Percentiles rank a stretch among this genome's conserved stretches.
phyloP scores from a whole-genome alignment of 2,329 filamentous ascomycete species.

The Fusarium piperis region DNA sequence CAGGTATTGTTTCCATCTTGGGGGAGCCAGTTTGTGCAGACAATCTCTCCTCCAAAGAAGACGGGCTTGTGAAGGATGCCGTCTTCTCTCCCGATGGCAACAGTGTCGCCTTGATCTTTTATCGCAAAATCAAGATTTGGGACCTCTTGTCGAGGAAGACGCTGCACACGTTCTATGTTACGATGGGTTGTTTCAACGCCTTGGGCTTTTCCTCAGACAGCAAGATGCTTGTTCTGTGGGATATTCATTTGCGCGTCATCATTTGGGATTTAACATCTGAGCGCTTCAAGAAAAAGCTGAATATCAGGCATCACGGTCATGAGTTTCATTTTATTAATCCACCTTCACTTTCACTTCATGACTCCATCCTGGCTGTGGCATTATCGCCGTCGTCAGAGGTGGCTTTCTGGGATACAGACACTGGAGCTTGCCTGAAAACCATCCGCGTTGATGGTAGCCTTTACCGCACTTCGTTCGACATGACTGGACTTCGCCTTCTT shows the following conservation, averaged over 20 bases:
- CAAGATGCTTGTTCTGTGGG: background rate
- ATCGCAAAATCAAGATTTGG: background rate
- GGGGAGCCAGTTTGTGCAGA: background rate
- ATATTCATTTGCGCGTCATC: no score
- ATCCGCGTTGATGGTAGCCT: no score
- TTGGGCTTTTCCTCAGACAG: no score
- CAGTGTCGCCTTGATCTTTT: background rate
- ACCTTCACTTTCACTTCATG: background rate
- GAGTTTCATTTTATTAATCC: no score
- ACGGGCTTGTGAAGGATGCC: no score
- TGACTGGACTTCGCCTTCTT: background rate
- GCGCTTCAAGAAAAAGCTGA: no score
- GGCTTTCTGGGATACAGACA: background rate
- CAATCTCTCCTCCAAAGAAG: no score
- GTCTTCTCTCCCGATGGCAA: background rate
- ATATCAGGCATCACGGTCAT: no score
- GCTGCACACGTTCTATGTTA: no score
- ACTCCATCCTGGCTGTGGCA: background rate
- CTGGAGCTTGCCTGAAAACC: background rate
- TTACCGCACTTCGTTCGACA: background rate
- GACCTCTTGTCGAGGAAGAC: background rate
- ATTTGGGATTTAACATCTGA: no score
- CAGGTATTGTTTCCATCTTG: background rate
- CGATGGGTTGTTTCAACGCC: no score
- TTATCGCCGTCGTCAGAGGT: no score